Evolutionary conservation across 257 asterid species (phyloP).

Genomic region (Jasminum sambac): DNA sequence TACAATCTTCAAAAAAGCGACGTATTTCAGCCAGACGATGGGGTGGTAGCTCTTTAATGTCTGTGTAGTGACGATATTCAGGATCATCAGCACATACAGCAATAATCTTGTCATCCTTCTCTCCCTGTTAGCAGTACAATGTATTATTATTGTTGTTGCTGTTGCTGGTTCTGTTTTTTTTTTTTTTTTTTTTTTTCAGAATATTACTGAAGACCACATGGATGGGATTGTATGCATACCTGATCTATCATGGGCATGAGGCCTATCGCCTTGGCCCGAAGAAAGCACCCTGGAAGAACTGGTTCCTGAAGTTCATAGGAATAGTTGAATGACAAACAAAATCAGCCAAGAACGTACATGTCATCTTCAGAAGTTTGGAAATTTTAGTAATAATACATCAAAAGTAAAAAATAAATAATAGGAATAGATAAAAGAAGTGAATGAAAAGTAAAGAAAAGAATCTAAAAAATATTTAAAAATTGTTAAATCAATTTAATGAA

Average conservation of each 20-base stretch:
- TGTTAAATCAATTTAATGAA: too few species aligned
- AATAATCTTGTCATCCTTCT: constrained; percentile 92
- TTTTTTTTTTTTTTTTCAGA: too few species aligned
- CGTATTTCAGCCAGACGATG: constrained; percentile 95
- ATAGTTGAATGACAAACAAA: neutral
- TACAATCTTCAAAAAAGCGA: constrained; percentile 95
- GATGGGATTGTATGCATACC: constrained; percentile 37
- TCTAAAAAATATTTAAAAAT: too few species aligned
- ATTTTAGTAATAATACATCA: neutral
- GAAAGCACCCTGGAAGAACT: constrained; percentile 92
- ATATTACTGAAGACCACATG: too few species aligned
- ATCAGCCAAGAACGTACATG: neutral
- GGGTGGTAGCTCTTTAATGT: constrained; percentile 92
- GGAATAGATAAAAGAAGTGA: too few species aligned
- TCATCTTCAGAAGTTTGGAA: neutral
- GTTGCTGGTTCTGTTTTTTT: too few species aligned
- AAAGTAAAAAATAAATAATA: neutral
- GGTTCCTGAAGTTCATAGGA: constrained; percentile 60
- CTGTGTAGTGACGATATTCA: constrained; percentile 75
- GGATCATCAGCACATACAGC: constrained; percentile 99
- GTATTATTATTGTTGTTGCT: too few species aligned
- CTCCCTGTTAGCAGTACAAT: constrained; percentile 71
- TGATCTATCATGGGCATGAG: constrained; percentile 99
- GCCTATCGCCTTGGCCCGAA: constrained; percentile 95
- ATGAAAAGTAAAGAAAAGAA: too few species aligned